Conservation (phyloP, 78 protist genomes). For the Isochrysis galbana region DNA sequence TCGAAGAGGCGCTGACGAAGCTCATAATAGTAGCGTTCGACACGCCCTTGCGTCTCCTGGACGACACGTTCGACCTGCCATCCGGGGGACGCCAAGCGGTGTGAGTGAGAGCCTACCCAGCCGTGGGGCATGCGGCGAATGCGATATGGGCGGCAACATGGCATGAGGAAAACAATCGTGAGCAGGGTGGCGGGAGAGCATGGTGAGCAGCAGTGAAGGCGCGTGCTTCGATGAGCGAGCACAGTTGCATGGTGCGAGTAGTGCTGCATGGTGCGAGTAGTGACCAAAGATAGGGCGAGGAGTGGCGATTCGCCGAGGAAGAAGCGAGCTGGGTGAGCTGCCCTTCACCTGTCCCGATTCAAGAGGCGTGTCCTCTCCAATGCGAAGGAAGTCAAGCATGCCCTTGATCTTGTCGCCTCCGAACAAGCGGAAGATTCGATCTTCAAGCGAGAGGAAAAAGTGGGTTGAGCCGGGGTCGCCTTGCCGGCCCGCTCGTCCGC, state of each 20-base stretch:
- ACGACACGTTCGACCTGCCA: neutral
- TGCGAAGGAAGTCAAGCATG: neutral
- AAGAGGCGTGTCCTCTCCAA: neutral
- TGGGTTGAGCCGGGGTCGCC: slow-evolving; percentile 53
- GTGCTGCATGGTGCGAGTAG: too few relatives aligned
- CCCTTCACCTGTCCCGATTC: neutral
- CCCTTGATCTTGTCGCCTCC: slow-evolving; percentile 47
- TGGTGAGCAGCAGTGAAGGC: too few relatives aligned
- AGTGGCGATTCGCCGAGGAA: neutral
- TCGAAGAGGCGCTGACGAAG: slow-evolving; percentile 41
- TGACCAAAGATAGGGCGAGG: neutral
- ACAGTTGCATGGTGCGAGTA: too few relatives aligned
- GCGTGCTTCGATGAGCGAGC: too few relatives aligned
- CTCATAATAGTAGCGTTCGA: slow-evolving; percentile 36
- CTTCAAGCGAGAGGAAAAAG: slow-evolving; percentile 59
- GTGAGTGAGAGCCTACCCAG: neutral
- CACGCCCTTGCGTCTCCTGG: neutral
- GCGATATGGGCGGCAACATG: too few relatives aligned
- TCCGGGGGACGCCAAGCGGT: neutral
- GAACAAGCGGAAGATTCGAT: slow-evolving; percentile 46
- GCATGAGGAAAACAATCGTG: too few relatives aligned
- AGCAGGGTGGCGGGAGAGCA: too few relatives aligned
- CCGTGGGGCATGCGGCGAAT: too few relatives aligned
- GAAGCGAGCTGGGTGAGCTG: too few relatives aligned
- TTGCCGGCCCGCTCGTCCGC: slow-evolving; percentile 54